Base-by-base conservation (phyloP, 306 rosid species). In the Vicia sativa region DNA sequence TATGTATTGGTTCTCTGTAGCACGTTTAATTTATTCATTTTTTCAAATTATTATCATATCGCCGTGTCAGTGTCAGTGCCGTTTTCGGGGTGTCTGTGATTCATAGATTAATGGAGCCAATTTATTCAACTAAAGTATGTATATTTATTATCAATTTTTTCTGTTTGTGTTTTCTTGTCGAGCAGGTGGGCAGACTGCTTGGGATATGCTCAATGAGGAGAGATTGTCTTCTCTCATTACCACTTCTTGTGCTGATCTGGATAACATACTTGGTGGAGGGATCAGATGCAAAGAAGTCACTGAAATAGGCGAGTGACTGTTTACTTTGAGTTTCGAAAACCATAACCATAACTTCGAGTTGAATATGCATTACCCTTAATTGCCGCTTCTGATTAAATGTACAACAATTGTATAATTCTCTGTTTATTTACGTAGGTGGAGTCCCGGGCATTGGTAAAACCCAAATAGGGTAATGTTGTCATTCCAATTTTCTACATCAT, bases 361-460 rank as follows among this genome's bases (percentile, higher is more conserved):
- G 5, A 11, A 11, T 35, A 23, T 39, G 11, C 41, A 56, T 25
- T 25, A 62, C 13, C 11, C 37, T 21, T 45, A 23, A 57, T 56
- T 4, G 3, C 46, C 21, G 41, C 29, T 72, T 42, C 43, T 6
- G 55, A 72, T 31, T 14, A 60, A 69, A 50, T 58, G 4, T 11
- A 37, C 10, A 34, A 37, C 21, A 12, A 48, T 56, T 77, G 42
- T 57, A 56, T 75, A n/a, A 55, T 73, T 52, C 31, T 59, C 45
- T 67, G 13, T 49, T 61, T 60, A 28, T 53, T 48, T 81, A 26
- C 70, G 56, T 74, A 90, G 99, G 97, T 76, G 97, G 99, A 69
- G 90, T 90, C 62, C 99, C 97, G 0, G 99, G 99, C 73, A 90
- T 93, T 3, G 96, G 97, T 75, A 90, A 93, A 90, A 93, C 99